phyloP scores from a whole-genome alignment of 1,284 basidiomycete genomes.

The Moesziomyces globuligerus region DNA sequence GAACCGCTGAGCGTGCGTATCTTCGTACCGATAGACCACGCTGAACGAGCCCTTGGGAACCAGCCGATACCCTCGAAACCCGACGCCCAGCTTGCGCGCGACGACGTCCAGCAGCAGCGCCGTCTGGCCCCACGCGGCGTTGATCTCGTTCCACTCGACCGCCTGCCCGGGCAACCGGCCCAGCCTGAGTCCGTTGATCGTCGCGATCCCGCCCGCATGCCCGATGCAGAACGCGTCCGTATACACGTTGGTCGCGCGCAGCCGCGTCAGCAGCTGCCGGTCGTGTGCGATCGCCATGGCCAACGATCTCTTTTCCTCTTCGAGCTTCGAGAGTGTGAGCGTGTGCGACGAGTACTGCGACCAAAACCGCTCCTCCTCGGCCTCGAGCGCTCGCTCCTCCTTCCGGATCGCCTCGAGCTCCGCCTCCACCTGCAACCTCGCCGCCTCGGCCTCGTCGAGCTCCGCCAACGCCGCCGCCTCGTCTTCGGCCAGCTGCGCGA shows the following conservation, averaged over 20 bases:
- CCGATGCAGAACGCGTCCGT: slow-evolving; percentile 99
- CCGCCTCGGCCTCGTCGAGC: slow-evolving; percentile 53
- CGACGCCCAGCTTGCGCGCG: slow-evolving; percentile 38
- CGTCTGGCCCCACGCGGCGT: slow-evolving; percentile 97
- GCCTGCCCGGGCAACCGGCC: slow-evolving; percentile 78
- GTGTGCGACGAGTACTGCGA: slow-evolving; percentile 78
- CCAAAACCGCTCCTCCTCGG: slow-evolving; percentile 89
- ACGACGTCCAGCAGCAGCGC: slow-evolving; percentile 90
- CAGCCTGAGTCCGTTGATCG: slow-evolving; percentile 92
- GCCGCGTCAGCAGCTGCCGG: slow-evolving; percentile 76
- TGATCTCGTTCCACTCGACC: slow-evolving; percentile 97
- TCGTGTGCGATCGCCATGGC: slow-evolving; percentile 72
- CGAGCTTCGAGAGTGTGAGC: slow-evolving; percentile 75
- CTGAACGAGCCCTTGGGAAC: slow-evolving; percentile 59
- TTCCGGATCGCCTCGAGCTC: slow-evolving; percentile 79
- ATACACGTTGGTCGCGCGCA: slow-evolving; percentile 95
- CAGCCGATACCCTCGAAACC: slow-evolving; percentile 46
- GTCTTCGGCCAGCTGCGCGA: slow-evolving; percentile 39
- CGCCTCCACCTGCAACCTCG: slow-evolving; percentile 72
- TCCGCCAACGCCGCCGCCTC: slow-evolving; percentile 28
- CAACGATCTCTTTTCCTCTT: slow-evolving; percentile 76
- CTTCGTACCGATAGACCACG: slow-evolving; percentile 40
- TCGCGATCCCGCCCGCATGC: slow-evolving; percentile 87
- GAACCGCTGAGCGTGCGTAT: slow-evolving; percentile 10
- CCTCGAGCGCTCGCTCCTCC: slow-evolving; percentile 78